Evolutionary conservation across 805 yeast genomes (phyloP), one percentile per base, ranked within the genome.

Genomic region (Zygosaccharomyces lentus): DNA sequence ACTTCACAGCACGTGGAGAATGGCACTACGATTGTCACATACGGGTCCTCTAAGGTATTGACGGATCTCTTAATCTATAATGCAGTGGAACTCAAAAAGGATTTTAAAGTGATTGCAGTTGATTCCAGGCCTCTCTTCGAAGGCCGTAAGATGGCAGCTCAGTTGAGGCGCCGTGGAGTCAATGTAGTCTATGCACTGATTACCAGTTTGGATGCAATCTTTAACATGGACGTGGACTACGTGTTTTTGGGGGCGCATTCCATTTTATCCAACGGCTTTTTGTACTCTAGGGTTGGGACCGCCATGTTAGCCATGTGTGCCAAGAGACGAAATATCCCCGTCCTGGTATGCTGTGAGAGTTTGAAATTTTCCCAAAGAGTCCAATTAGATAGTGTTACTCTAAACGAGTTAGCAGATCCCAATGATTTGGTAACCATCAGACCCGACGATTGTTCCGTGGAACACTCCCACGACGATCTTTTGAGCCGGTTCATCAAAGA

Each of bases 171-270:
- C 6, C 71, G 71, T 17, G 87, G 88, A 32, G 73, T 93, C 44
- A 81, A 82, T 55, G 73, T 69, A 43, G 83, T 87, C 41, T 93
- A 93, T 60, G 86, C 84, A 16, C 69, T 89, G 52, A 78, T 93
- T 49, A 84, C 82, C 45, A 84, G 96, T 15, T 71, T 93, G 41
- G 78, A 90, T 3, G 81, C 93, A 21, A 81, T 88, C 8, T 75
- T 93, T 57, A 85, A 83, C 55, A 89, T 87, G 64, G 59, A 61
- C 38, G 91, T 93, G 27, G 93, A 93, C 56, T 84, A 85, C 54
- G 95, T 93, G 6, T 84, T 93, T 65, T 72, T 93, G 29, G 99
- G 99, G 12, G 98, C 98, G 0, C 98, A 93, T 63, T 95, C 97
- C 26, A 89, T 93, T 87, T 75, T 93, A 47, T 88, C 97, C 7